Evolutionary conservation across 768 basidiomycete genomes (phyloP), one percentile per base, ranked within the genome.

Genomic region (Fomitopsis serialis): DNA sequence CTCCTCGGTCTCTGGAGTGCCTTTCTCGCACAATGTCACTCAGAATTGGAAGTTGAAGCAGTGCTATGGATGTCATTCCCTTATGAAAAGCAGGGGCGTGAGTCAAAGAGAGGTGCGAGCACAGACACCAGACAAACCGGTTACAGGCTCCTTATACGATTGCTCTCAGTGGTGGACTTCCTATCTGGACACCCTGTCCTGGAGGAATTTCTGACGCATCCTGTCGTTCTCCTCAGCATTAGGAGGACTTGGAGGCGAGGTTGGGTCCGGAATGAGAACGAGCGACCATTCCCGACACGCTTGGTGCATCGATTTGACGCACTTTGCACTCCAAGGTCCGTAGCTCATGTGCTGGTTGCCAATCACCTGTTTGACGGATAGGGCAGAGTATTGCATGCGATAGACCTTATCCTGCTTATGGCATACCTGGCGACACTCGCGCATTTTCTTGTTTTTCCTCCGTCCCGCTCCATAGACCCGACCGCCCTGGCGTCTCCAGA

Each of bases 61-160:
- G 68, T 76, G 13, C 62, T 84, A 24, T 84, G 81, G 81, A 67
- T 69, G 5, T 53, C 62, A 10, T 80, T 80, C 53, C 68, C 68
- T 2, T 52, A 70, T 24, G 64, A 70, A 44, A 13, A 61, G 56
- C 1, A 53, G 50, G n/a, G 24, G 22, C 2, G 19, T 23, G 25
- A 24, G 21, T 22, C 19, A 9, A 17, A 55, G 11, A 56, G 64
- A 63, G 62, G 68, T 69, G 44, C 15, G 64, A 50, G 11, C 11
- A 11, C 29, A 32, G 5, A 11, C 5, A 32, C 11, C 5, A 11
- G 29, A 5, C 29, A 32, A 11, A 6, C 5, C 29, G 29, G 29
- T 32, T 11, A 32, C 5, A 11, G 29, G 11, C 5, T 32, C 6
- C 11, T 32, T 11, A 32, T 11, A 11, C 29, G 29, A 6, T 32